Evolutionary conservation across 805 yeast genomes (phyloP).

Genomic region (Blastobotrys parvus): DNA sequence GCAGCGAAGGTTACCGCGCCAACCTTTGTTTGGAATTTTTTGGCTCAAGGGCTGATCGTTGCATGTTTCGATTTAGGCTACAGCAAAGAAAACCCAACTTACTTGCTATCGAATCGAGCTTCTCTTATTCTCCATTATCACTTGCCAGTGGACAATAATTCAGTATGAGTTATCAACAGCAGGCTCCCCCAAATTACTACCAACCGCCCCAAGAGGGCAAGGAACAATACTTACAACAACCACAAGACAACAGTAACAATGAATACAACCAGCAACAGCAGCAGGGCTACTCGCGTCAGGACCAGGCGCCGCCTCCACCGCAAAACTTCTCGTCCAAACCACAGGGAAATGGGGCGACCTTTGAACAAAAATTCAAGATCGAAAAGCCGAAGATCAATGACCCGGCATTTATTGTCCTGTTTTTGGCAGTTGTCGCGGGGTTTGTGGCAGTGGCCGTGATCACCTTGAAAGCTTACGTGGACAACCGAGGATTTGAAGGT

Average conservation of each 20-base stretch:
- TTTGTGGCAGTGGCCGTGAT: conserved; percentile 64
- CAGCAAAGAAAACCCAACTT: too few relatives aligned
- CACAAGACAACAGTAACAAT: conserved; percentile 15
- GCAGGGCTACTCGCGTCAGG: background rate
- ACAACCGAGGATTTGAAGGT: conserved; percentile 49
- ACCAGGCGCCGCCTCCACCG: conserved; percentile 3
- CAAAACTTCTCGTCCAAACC: conserved; percentile 15
- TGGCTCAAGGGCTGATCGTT: too few relatives aligned
- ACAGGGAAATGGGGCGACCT: conserved; percentile 33
- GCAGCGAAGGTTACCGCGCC: too few relatives aligned
- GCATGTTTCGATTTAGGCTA: too few relatives aligned
- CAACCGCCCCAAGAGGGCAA: conserved; percentile 10
- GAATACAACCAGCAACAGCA: conserved; percentile 4
- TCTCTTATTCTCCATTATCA: too few relatives aligned
- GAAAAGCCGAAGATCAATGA: conserved; percentile 62
- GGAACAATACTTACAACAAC: conserved; percentile 8
- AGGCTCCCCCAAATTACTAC: conserved; percentile 1
- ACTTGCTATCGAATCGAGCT: too few relatives aligned
- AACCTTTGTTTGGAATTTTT: too few relatives aligned
- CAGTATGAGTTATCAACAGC: too few relatives aligned
- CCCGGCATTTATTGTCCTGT: conserved; percentile 40
- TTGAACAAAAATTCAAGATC: conserved; percentile 62
- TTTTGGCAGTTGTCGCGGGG: conserved; percentile 43
- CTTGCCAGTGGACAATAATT: too few relatives aligned
- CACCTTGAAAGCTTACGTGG: conserved; percentile 54